Evolutionary conservation across 148 eudicot species (phyloP).

Genomic region (Diospyros lotus): DNA sequence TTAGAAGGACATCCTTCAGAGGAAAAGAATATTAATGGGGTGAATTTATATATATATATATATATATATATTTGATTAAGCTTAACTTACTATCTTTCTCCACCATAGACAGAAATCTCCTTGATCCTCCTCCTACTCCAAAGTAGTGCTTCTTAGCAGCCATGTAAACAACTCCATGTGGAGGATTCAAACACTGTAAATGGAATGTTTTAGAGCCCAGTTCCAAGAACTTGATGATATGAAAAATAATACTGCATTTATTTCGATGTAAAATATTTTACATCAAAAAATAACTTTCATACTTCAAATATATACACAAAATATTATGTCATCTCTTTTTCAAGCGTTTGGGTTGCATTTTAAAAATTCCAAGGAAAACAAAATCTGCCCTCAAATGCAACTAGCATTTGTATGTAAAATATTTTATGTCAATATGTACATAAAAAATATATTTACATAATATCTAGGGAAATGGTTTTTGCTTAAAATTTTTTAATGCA

Average conservation of each 20-base stretch:
- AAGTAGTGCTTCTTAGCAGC: conserved; percentile 96
- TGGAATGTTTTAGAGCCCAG: conserved; percentile 5
- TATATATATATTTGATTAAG: neutral
- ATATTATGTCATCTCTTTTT: too few relatives aligned
- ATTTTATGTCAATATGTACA: too few relatives aligned
- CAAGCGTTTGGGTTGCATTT: too few relatives aligned
- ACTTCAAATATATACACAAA: too few relatives aligned
- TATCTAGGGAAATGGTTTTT: too few relatives aligned
- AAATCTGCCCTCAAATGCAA: too few relatives aligned
- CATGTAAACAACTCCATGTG: conserved; percentile 76
- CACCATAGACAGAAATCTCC: conserved; percentile 70
- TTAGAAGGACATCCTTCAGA: neutral
- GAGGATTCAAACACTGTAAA: conserved; percentile 54
- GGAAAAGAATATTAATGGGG: neutral
- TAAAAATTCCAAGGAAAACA: too few relatives aligned
- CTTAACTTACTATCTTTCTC: conserved; percentile 74
- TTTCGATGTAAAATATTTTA: too few relatives aligned
- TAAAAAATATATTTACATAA: too few relatives aligned
- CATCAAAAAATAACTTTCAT: too few relatives aligned
- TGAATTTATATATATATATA: neutral
- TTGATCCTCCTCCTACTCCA: conserved; percentile 98
- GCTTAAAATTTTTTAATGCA: too few relatives aligned
- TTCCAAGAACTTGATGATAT: neutral
- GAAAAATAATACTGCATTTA: neutral
- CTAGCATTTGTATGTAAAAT: too few relatives aligned